phyloP scores from a whole-genome alignment of 2,329 filamentous ascomycete species.

The Kalmusia sp. region DNA sequence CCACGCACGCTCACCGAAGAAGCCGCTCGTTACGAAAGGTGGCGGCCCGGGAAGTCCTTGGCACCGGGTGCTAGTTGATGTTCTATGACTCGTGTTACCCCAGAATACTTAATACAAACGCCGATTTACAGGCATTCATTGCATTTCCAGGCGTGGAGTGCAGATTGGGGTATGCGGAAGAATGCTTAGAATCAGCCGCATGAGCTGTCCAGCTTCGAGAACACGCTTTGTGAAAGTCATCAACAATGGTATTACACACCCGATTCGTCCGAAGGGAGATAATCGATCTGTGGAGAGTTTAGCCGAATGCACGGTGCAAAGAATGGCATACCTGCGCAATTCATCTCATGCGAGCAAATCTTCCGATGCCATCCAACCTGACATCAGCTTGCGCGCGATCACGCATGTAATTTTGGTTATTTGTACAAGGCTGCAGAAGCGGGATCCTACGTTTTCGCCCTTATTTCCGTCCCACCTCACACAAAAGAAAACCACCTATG shows the following conservation, averaged over 20 bases:
- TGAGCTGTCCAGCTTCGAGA: too few relatives aligned
- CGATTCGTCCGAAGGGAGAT: neutral
- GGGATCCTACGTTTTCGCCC: neutral
- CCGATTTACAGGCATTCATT: too few relatives aligned
- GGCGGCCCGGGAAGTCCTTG: slow-evolving; percentile 46
- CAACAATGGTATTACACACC: too few relatives aligned
- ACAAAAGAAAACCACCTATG: neutral
- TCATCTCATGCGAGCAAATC: slow-evolving; percentile 1
- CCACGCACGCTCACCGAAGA: slow-evolving; percentile 51
- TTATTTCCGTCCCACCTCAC: neutral
- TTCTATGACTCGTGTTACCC: too few relatives aligned
- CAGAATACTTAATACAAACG: too few relatives aligned
- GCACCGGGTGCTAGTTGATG: too few relatives aligned
- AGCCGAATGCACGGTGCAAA: slow-evolving; percentile 16
- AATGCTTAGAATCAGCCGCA: slow-evolving; percentile 18
- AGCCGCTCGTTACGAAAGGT: slow-evolving; percentile 52
- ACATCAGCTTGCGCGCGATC: neutral
- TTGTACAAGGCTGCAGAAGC: neutral
- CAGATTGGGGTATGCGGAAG: slow-evolving; percentile 4
- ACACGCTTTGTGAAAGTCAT: too few relatives aligned
- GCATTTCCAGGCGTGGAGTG: too few relatives aligned
- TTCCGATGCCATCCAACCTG: too few relatives aligned
- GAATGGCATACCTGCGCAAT: slow-evolving; percentile 1
- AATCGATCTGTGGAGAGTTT: slow-evolving; percentile 9
- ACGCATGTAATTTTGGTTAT: neutral